These are phyloP conservation scores for Entomophthora muscae DNA, from an alignment of 371 early-diverging fungal species.

Conservation along the genomic window DNA sequence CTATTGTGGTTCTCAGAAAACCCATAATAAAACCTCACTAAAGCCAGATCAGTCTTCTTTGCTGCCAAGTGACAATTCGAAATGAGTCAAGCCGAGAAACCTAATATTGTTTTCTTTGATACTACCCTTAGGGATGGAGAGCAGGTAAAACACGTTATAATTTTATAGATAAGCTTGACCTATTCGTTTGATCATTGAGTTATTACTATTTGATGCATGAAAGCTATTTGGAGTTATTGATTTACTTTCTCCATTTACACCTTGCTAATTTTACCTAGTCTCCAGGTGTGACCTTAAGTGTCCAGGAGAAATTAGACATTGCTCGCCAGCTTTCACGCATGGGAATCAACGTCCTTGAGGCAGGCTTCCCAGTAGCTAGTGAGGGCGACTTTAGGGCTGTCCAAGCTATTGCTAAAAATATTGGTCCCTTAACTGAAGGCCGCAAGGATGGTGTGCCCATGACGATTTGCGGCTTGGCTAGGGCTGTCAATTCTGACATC, in stretches of 20 bases:
- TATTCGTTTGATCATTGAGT: neutral
- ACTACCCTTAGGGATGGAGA: neutral
- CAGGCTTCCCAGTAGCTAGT: constrained; percentile 86
- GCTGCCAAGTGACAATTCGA: neutral
- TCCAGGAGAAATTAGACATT: constrained; percentile 83
- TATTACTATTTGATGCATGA: neutral
- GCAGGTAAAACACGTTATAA: neutral
- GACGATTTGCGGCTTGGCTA: constrained; percentile 81
- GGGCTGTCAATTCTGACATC: constrained; percentile 72
- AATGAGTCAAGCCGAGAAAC: neutral
- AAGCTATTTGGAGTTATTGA: neutral
- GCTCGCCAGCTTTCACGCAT: constrained; percentile 75
- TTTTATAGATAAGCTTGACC: neutral
- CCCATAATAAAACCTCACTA: no score
- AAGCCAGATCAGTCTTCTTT: no score
- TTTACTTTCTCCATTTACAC: neutral
- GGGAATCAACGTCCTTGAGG: constrained; percentile 89
- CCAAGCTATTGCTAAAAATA: constrained; percentile 74
- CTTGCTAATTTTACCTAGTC: constrained; percentile 28
- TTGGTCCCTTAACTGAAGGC: constrained; percentile 67
- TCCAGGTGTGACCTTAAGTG: constrained; percentile 84
- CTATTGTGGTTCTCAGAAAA: no score
- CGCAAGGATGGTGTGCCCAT: constrained; percentile 69
- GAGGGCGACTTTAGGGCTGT: constrained; percentile 93
- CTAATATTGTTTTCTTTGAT: neutral